Evolutionary conservation across 805 yeast genomes (phyloP), one percentile per base, ranked within the genome.

Genomic region (Candida endomychidarum): DNA sequence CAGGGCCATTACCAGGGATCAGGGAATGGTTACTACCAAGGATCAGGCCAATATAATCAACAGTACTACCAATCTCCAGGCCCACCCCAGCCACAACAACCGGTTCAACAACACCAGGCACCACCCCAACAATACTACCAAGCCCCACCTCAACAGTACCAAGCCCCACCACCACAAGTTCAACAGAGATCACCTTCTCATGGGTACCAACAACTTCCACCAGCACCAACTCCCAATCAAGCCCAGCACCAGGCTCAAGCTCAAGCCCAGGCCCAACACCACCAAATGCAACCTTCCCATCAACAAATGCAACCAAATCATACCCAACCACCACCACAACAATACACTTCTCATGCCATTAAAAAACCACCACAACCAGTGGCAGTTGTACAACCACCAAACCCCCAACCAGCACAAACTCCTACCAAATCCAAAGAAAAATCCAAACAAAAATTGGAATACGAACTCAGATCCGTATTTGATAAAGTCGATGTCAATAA

Each of bases 401-500:
- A 26, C 18, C 32, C 21, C 6, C 28, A 25, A 14, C 28, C 28
- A 5, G 28, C 14, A 25, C 17, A n/a, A n/a, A n/a, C n/a, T n/a
- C n/a, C 28, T 16, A 38, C 44, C 46, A 29, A 58, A 57, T 24
- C 53, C 63, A 7, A 50, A 25, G 49, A 34, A 14, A 25, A 46
- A n/a, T 47, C 67, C 19, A 68, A 68, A 49, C 71, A 65, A 24
- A 60, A 65, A 41, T 53, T 76, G 12, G 81, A 77, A 46, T 56
- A 60, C 17, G 78, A 75, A 46, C 60, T 77, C 35, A 56, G 76
- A 26, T 63, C 70, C 4, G 66, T 78, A 11, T 79, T 79, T 49
- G 78, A 74, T 40, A 70, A 71, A 38, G 80, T 75, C 4, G 84
- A 81, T 55, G 60, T 72, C 23, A 70, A 78, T 49, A 61, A 67